These are phyloP conservation scores for Carex parvula DNA, from an alignment of 176 grass and related monocot species.

Conservation along the genomic window DNA sequence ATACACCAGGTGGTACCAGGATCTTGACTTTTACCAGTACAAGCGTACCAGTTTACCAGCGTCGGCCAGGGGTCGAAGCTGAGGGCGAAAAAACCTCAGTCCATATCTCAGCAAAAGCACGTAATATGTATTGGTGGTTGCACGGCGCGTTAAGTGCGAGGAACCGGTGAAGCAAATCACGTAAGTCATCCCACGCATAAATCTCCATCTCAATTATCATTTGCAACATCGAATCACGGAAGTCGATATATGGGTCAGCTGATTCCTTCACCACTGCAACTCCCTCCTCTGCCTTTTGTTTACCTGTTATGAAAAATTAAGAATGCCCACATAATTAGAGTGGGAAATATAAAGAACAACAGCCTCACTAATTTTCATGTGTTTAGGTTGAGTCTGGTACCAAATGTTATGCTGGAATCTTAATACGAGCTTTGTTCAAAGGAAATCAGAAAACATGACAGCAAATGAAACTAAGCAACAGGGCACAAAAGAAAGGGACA, in stretches of 20 bases:
- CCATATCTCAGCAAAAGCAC: slow-evolving; percentile 94
- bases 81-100: slow-evolving; percentile 33
- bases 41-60: background rate
- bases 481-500: background rate
- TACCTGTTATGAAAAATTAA: slow-evolving; percentile 13
- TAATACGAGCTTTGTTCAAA: background rate
- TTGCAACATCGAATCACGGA: slow-evolving; percentile 87
- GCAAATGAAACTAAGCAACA: background rate
- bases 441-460: background rate
- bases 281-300: slow-evolving; percentile 19
- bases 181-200: slow-evolving; percentile 78
- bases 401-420: background rate
- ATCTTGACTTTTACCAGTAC: slow-evolving; percentile 44
- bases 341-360: background rate
- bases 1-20: slow-evolving; percentile 68
- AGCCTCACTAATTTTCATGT: background rate
- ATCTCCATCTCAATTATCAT: slow-evolving; percentile 96
- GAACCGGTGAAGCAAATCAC: slow-evolving; percentile 70
- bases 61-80: background rate
- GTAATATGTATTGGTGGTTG: slow-evolving; percentile 91
- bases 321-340: background rate
- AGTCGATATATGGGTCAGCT: slow-evolving; percentile 69
- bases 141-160: slow-evolving; percentile 79
- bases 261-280: slow-evolving; percentile 99
- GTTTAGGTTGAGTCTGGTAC: background rate